Percentiles rank a stretch among this genome's conserved stretches.
Evolutionary conservation across 2,329 filamentous ascomycete genomes (phyloP).

Genomic region (Drechmeria coniospora): DNA sequence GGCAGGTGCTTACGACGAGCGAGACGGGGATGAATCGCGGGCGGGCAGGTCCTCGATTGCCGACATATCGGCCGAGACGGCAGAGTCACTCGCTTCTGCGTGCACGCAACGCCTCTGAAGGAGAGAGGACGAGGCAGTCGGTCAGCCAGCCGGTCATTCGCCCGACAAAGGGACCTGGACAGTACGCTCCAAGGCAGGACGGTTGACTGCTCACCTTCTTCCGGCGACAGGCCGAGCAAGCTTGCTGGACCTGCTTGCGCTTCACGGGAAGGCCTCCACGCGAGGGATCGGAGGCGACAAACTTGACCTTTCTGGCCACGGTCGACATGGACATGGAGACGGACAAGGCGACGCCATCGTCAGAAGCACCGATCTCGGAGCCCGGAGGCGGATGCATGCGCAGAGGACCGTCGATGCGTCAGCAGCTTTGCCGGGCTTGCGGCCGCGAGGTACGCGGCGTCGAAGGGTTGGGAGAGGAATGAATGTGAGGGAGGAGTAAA

Average conservation of each 20-base stretch:
- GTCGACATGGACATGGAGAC: slow-evolving; percentile 8
- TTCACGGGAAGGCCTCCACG: slow-evolving; percentile 38
- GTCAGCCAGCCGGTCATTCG: not conserved
- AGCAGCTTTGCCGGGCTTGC: too few species aligned
- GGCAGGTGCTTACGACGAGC: slow-evolving; percentile 13
- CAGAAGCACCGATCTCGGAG: too few species aligned
- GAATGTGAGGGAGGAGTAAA: too few species aligned
- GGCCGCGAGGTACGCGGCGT: too few species aligned
- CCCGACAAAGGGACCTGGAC: not conserved
- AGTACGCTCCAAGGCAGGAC: too few species aligned
- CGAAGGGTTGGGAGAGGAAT: too few species aligned
- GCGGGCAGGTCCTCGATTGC: slow-evolving; percentile 12
- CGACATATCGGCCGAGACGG: slow-evolving; percentile 10
- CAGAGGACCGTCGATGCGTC: too few species aligned
- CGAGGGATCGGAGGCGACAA: slow-evolving; percentile 37
- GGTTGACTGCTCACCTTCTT: slow-evolving; percentile 31
- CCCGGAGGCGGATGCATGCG: too few species aligned
- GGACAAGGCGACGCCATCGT: too few species aligned
- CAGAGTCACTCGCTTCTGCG: slow-evolving; percentile 17
- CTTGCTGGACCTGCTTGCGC: slow-evolving; percentile 42
- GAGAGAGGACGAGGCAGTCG: not conserved
- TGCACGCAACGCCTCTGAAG: slow-evolving; percentile 29
- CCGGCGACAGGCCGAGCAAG: slow-evolving; percentile 38
- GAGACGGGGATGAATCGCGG: slow-evolving; percentile 13
- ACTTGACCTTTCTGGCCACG: slow-evolving; percentile 27